Evolutionary conservation across 169 alveolate genomes (phyloP).

Genomic region (Cryptosporidium muris): DNA sequence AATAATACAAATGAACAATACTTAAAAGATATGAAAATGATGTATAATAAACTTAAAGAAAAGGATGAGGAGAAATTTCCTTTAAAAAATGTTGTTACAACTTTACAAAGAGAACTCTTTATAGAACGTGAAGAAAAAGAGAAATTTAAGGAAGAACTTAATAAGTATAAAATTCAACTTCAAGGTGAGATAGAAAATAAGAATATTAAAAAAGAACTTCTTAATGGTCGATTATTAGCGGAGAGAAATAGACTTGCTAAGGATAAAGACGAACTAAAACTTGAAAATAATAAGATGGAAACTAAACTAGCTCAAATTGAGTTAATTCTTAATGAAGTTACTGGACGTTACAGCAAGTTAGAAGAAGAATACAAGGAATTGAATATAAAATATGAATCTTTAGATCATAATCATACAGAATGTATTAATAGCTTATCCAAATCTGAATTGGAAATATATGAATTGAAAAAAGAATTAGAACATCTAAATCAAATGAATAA

Average conservation of each 20-base stretch:
- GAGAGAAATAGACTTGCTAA: slow-evolving; percentile 42
- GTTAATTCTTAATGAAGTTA: slow-evolving; percentile 31
- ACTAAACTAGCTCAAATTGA: slow-evolving; percentile 12
- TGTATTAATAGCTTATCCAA: slow-evolving; percentile 43
- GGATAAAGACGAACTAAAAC: slow-evolving; percentile 3
- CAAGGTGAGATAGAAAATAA: slow-evolving; percentile 46
- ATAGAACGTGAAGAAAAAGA: slow-evolving; percentile 47
- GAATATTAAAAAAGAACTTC: slow-evolving; percentile 35
- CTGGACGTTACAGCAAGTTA: slow-evolving; percentile 18
- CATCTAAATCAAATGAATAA: not conserved
- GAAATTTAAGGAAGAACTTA: slow-evolving; percentile 44
- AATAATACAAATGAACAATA: slow-evolving; percentile 35
- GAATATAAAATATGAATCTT: slow-evolving; percentile 19
- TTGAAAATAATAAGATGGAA: slow-evolving; percentile 3
- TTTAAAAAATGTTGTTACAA: slow-evolving; percentile 46
- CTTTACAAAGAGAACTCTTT: slow-evolving; percentile 49
- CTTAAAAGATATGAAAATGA: slow-evolving; percentile 24
- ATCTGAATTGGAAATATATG: slow-evolving; percentile 62
- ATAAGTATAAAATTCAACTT: slow-evolving; percentile 13
- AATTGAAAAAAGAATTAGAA: slow-evolving; percentile 43
- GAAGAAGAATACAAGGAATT: slow-evolving; percentile 21
- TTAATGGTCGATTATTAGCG: slow-evolving; percentile 24
- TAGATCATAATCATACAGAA: slow-evolving; percentile 59
- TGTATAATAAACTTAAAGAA: slow-evolving; percentile 40
- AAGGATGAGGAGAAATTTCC: slow-evolving; percentile 58